These are phyloP conservation scores for Vigna radiata DNA, from an alignment of 306 rosid genomes.

Conservation along the genomic window DNA sequence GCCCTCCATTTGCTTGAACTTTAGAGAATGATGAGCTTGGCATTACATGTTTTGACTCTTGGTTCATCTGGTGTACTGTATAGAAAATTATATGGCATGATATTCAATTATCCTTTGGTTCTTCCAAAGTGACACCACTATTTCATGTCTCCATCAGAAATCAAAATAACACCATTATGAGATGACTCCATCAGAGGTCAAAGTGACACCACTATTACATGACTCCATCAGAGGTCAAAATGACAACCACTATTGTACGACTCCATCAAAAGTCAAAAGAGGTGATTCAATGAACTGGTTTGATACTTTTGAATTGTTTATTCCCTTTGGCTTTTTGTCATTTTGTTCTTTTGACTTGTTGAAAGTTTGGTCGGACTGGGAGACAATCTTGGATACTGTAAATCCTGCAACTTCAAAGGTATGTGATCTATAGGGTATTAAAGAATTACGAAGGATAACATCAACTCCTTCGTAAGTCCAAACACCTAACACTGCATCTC, in stretches of 20 bases:
- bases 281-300: constrained; percentile 38
- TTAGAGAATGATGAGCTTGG: constrained; percentile 10
- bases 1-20: neutral
- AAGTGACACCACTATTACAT: neutral
- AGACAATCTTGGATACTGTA: constrained; percentile 82
- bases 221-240: no score
- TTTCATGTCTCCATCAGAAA: no score
- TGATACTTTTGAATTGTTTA: constrained; percentile 35
- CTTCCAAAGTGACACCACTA: constrained; percentile 5
- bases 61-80: constrained; percentile 14
- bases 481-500: constrained; percentile 73
- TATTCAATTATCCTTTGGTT: neutral
- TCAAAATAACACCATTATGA: constrained; percentile 5
- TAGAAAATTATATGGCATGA: constrained; percentile 31
- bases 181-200: constrained; percentile 38
- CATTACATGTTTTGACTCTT: neutral
- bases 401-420: constrained; percentile 82
- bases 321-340: constrained; percentile 53
- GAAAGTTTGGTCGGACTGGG: constrained; percentile 71
- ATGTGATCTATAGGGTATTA: constrained; percentile 71
- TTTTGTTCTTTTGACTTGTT: constrained; percentile 54
- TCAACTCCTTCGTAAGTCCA: constrained; percentile 93
- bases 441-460: constrained; percentile 71
- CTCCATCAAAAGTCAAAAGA: constrained; percentile 24
- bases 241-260: constrained; percentile 29